Conservation (phyloP, 1,284 basidiomycete genomes). For the Leccinum pachyderme region DNA sequence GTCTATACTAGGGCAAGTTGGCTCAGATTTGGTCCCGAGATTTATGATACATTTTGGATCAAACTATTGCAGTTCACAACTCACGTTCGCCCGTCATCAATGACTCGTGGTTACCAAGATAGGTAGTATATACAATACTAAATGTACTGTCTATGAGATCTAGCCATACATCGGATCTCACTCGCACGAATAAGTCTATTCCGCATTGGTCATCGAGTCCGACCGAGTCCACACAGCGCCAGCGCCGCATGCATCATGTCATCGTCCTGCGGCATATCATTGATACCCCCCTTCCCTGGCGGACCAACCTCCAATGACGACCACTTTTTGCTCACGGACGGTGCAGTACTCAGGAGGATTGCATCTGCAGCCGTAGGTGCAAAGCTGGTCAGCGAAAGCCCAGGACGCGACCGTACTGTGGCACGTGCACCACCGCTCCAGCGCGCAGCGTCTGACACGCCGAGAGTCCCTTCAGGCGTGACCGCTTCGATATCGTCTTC, state of each 20-base stretch:
- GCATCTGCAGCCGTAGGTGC: background rate
- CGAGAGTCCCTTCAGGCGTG: constrained; percentile 39
- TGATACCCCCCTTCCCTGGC: constrained; percentile 5
- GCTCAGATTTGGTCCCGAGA: too few relatives aligned
- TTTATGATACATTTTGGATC: too few relatives aligned
- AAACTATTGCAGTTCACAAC: too few relatives aligned
- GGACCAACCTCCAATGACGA: constrained; percentile 5
- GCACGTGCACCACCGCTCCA: background rate
- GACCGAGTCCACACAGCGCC: constrained; percentile 58
- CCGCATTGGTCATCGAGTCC: constrained; percentile 10
- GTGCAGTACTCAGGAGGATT: background rate
- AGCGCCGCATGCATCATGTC: constrained; percentile 64
- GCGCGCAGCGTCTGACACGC: constrained; percentile 10
- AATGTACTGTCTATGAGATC: background rate
- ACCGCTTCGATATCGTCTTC: constrained; percentile 41
- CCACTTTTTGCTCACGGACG: constrained; percentile 3
- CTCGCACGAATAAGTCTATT: background rate
- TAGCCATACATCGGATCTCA: background rate
- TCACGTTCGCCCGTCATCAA: too few relatives aligned
- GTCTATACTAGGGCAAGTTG: too few relatives aligned
- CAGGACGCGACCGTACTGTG: constrained; percentile 1
- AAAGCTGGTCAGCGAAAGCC: constrained; percentile 3
- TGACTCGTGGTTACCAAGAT: background rate
- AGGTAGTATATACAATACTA: background rate
- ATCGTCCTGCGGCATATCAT: constrained; percentile 45